Percentiles rank a stretch among this genome's conserved stretches.
Conservation (phyloP, 495 filamentous ascomycete species). For the Apodospora peruviana region DNA sequence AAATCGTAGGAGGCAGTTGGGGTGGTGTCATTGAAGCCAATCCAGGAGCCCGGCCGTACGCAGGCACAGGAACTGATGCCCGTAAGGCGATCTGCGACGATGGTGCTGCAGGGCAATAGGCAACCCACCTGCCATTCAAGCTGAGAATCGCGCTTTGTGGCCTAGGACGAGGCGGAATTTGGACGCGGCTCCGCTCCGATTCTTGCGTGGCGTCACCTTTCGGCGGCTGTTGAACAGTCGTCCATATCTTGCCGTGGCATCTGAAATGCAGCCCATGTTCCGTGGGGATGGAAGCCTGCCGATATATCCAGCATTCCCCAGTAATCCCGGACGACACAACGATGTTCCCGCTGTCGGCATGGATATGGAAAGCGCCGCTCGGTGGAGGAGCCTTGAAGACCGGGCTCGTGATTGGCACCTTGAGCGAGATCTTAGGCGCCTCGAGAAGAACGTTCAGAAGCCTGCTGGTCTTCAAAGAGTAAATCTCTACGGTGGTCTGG, state of each 20-base stretch:
- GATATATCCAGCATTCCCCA: constrained; percentile 80
- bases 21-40: constrained; percentile 66
- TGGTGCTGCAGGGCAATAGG: constrained; percentile 70
- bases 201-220: constrained; percentile 45
- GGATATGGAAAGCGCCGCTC: constrained; percentile 64
- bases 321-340: constrained; percentile 72
- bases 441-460: constrained; percentile 66
- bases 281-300: constrained; percentile 26
- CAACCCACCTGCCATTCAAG: constrained; percentile 76
- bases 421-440: constrained; percentile 40
- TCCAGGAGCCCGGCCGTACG: constrained; percentile 55
- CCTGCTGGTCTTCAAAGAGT: constrained; percentile 64
- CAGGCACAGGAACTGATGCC: constrained; percentile 44
- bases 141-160: constrained; percentile 63
- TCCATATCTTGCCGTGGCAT: constrained; percentile 81
- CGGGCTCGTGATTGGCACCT: constrained; percentile 46
- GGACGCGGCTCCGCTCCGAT: constrained; percentile 30
- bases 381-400: constrained; percentile 56
- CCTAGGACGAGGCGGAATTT: constrained; percentile 30
- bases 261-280: constrained; percentile 45
- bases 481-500: constrained; percentile 81
- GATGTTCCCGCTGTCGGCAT: constrained; percentile 60
- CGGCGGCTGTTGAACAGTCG: constrained; percentile 56
- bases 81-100: constrained; percentile 65
- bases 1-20: constrained; percentile 66